Conservation (phyloP, 805 yeast species). For the Candida hungchunana region DNA sequence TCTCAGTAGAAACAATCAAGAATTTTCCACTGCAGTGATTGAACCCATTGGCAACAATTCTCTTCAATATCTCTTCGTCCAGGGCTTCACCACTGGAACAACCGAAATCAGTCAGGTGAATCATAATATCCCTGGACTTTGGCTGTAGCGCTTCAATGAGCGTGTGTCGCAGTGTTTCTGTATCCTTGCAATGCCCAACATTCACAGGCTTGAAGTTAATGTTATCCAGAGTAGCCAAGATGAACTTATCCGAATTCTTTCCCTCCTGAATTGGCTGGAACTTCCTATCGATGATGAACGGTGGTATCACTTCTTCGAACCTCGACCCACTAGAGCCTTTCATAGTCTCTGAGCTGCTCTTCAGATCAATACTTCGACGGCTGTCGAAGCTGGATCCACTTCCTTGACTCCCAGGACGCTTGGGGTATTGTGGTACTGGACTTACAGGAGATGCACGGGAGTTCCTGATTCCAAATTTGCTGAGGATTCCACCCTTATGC, state of each 20-base stretch:
- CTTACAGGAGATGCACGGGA: slow-evolving; percentile 21
- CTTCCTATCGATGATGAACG: slow-evolving; percentile 30
- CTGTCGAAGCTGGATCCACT: slow-evolving; percentile 11
- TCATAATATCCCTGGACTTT: slow-evolving; percentile 27
- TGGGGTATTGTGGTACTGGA: slow-evolving; percentile 10
- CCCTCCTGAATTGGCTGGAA: slow-evolving; percentile 35
- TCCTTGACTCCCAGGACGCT: slow-evolving; percentile 7
- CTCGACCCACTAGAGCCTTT: slow-evolving; percentile 7
- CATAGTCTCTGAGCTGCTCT: slow-evolving; percentile 3
- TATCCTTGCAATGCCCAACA: slow-evolving; percentile 27
- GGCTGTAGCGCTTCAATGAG: slow-evolving; percentile 35
- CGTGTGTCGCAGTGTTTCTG: slow-evolving; percentile 36
- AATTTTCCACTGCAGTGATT: slow-evolving; percentile 33
- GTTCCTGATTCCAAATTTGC: slow-evolving; percentile 20
- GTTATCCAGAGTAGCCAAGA: slow-evolving; percentile 67
- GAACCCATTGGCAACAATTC: slow-evolving; percentile 33
- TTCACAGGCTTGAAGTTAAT: slow-evolving; percentile 47
- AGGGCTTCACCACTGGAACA: slow-evolving; percentile 53
- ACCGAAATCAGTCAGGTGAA: slow-evolving; percentile 68
- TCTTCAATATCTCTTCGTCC: slow-evolving; percentile 43
- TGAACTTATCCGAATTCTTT: slow-evolving; percentile 31
- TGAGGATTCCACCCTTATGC: slow-evolving; percentile 16
- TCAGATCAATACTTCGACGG: slow-evolving; percentile 6
- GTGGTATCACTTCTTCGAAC: slow-evolving; percentile 10
- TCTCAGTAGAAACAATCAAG: slow-evolving; percentile 28